These are phyloP conservation scores for Boeremia exigua DNA, from an alignment of 2,329 filamentous ascomycete genomes.

Conservation along the genomic window DNA sequence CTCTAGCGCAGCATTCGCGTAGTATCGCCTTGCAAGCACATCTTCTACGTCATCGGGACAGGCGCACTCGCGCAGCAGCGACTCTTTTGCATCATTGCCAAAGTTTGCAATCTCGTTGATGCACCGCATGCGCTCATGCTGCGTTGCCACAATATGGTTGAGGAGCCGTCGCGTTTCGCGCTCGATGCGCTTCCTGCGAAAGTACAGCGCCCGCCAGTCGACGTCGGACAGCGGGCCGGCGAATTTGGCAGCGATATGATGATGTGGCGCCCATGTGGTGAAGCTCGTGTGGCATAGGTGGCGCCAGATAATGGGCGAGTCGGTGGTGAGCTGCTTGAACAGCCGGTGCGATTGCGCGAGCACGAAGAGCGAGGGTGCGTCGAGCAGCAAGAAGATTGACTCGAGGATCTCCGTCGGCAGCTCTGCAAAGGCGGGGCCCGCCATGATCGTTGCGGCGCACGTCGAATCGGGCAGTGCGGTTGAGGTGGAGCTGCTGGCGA, in stretches of 20 bases:
- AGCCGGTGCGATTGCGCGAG: conserved; percentile 67
- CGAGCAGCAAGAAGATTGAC: conserved; percentile 71
- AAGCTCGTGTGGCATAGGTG: conserved; percentile 73
- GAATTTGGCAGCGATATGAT: conserved; percentile 42
- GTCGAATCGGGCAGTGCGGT: too few relatives aligned
- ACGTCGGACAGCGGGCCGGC: conserved; percentile 60
- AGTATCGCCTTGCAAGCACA: conserved; percentile 78
- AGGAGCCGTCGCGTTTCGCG: conserved; percentile 53
- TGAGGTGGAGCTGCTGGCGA: neutral
- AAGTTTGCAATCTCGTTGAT: conserved; percentile 73
- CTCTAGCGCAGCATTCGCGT: conserved; percentile 74
- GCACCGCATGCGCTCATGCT: conserved; percentile 71
- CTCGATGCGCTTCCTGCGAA: conserved; percentile 45
- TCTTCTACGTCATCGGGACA: conserved; percentile 69
- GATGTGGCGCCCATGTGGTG: conserved; percentile 71
- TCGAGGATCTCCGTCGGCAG: conserved; percentile 87
- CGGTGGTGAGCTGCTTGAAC: conserved; percentile 69
- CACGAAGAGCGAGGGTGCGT: conserved; percentile 58
- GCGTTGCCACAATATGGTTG: conserved; percentile 72
- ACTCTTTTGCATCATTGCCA: conserved; percentile 90
- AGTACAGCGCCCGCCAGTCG: conserved; percentile 71
- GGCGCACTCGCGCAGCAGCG: conserved; percentile 70
- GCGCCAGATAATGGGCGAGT: conserved; percentile 80
- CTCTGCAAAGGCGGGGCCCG: conserved; percentile 29
- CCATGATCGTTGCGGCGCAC: conserved; percentile 18